Base-by-base conservation (phyloP, 345 rosid species). In the Bruguiera parviflora region DNA sequence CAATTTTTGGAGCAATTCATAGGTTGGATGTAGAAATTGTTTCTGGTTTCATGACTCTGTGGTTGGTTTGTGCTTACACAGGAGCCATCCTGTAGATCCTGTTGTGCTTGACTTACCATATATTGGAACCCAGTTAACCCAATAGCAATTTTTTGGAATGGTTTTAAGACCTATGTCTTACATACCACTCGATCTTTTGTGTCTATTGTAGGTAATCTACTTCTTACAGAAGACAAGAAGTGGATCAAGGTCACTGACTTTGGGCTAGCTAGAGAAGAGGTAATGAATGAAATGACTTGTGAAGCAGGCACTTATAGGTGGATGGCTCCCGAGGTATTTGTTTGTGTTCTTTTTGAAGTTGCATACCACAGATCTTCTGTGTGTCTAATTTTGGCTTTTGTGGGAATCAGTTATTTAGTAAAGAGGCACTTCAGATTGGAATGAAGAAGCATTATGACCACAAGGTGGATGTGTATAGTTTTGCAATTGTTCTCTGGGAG, bases 271-370 rank as follows among this genome's bases (percentile, higher is more conserved):
- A 83, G 86, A 71, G 89, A 84, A 67, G 84, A 80, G 67, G 58
- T 63, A 20, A 52, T 31, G 55, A 70, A 56, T 25, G 75, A 74
- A 15, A 86, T 87, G 96, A 83, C 87, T 21, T 68, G 84, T 75
- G 92, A 82, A 66, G 86, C 82, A 16, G 96, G 96, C 24, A 84
- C 88, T 35, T 87, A 83, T 71, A 78, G 84, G 61, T 89, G 88
- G 85, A 89, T 89, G 96, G 96, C 96, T 75, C 96, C 92, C 0
- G 96, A 86, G 88, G 92, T 89, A 68, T 49, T 58, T 71, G 9
- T 56, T 67, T 29, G 20, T 71, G 63, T 58, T 28, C 22, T 71
- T 56, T 70, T 51, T 11, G 24, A 25, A 28, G 5, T 13, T 4
- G 22, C n/a, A 35, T 22, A 47, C 31, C 22, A 39, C 52, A n/a